Evolutionary conservation across 148 eudicot genomes (phyloP), one percentile per base, ranked within the genome.

Genomic region (Silene uniflora): DNA sequence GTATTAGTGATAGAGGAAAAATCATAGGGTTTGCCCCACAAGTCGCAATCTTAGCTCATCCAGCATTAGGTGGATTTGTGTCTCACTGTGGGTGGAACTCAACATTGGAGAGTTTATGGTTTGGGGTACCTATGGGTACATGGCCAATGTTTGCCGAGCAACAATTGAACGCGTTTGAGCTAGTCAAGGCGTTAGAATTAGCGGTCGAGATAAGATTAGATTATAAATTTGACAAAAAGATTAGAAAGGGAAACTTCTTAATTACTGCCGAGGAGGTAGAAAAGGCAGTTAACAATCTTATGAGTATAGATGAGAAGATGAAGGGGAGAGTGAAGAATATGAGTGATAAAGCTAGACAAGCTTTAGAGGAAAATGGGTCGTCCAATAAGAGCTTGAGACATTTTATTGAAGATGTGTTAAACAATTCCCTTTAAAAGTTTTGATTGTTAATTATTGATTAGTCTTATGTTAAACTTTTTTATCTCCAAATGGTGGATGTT

Each of bases 21-120:
- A 74, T 87, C 4, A 59, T 76, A 8, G 88, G 83, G 12, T 87
- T 87, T 85, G 86, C 73, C 18, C 81, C 88, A 7, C 86, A 87
- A 56, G 86, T 81, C 8, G 63, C 56, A 2, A 42, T 87, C 5
- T 58, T 87, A 10, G 78, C 79, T 42, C 90, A 87, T 74, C 61
- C 13, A 0, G 76, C 90, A 0, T 23, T 81, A 0, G 88, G 86
- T 2, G 88, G 88, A 3, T 76, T 80, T 4, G 79, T 80, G 46
- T 80, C 83, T 0, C 83, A 80, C 7, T 80, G 83, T 47, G 83
- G 83, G 52, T 80, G 79, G 83, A 80, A 80, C 54, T 80, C 83
- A 0, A 39, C 29, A 2, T 9, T 47, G 62, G 70, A 42, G 17
- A 54, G 76, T 72, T 21, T 77, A 13, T 81, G 81, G 78, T 73